These are phyloP conservation scores for Lachancea mirantina DNA, from an alignment of 805 yeast genomes.

Conservation along the genomic window DNA sequence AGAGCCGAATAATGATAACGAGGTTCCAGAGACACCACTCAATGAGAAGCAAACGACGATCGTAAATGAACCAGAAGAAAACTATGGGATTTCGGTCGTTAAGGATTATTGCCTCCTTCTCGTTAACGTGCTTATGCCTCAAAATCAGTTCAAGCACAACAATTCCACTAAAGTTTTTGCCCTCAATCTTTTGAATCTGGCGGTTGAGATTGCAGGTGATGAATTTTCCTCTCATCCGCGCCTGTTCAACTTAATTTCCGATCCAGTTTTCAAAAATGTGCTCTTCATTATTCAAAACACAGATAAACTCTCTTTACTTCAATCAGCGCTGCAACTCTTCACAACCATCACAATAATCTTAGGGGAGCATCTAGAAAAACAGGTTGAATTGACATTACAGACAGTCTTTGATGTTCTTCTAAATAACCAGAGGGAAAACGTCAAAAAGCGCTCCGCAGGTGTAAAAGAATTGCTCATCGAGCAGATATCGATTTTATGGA, in stretches of 20 bases:
- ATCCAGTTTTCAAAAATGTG: slow-evolving; percentile 78
- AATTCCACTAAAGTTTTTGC: slow-evolving; percentile 85
- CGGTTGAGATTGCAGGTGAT: slow-evolving; percentile 75
- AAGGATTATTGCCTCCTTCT: slow-evolving; percentile 71
- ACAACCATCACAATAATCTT: slow-evolving; percentile 63
- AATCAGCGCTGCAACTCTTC: slow-evolving; percentile 68
- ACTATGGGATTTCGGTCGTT: slow-evolving; percentile 70
- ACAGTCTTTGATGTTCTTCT: slow-evolving; percentile 53
- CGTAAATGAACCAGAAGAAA: slow-evolving; percentile 18
- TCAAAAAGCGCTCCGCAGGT: slow-evolving; percentile 33
- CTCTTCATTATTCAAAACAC: slow-evolving; percentile 66
- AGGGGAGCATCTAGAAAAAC: slow-evolving; percentile 62
- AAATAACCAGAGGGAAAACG: slow-evolving; percentile 8
- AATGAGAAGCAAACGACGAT: neutral
- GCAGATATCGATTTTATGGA: slow-evolving; percentile 74
- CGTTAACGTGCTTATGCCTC: slow-evolving; percentile 73
- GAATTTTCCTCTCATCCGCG: slow-evolving; percentile 53
- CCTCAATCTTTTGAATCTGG: slow-evolving; percentile 62
- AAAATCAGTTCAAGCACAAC: slow-evolving; percentile 75
- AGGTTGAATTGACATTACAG: slow-evolving; percentile 65
- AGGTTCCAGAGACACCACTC: slow-evolving; percentile 1
- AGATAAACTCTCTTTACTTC: slow-evolving; percentile 66
- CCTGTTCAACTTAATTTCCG: slow-evolving; percentile 61
- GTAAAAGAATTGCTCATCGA: slow-evolving; percentile 79
- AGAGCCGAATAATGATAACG: slow-evolving; percentile 2